phyloP scores from a whole-genome alignment of 2,329 filamentous ascomycete species.

The Penicillium freii region DNA sequence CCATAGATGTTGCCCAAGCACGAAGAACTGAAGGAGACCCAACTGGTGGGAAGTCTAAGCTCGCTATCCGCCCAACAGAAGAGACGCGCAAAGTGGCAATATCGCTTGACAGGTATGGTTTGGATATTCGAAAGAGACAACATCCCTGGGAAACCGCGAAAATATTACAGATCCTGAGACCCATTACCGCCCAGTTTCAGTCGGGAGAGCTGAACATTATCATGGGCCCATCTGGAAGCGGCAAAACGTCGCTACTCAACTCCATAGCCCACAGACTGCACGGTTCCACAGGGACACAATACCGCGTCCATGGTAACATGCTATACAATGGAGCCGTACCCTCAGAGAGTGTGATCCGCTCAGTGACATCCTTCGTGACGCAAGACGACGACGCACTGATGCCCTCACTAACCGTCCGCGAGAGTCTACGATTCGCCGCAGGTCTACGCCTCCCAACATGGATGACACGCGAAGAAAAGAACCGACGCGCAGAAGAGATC shows the following conservation, averaged over 20 bases:
- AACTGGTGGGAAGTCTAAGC: slow-evolving; percentile 69
- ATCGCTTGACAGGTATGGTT: slow-evolving; percentile 61
- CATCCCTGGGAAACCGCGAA: slow-evolving; percentile 47
- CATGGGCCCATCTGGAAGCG: slow-evolving; percentile 76
- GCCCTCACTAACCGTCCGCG: slow-evolving; percentile 71
- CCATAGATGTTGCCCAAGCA: slow-evolving; percentile 67
- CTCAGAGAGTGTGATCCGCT: slow-evolving; percentile 66
- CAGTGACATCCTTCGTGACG: slow-evolving; percentile 72
- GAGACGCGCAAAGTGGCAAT: slow-evolving; percentile 64
- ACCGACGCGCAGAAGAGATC: slow-evolving; percentile 66
- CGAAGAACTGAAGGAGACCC: slow-evolving; percentile 59
- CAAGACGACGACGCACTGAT: slow-evolving; percentile 75
- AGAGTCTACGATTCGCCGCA: slow-evolving; percentile 70
- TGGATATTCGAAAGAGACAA: slow-evolving; percentile 63
- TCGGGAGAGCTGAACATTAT: slow-evolving; percentile 71
- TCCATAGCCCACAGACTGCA: slow-evolving; percentile 68
- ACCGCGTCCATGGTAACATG: slow-evolving; percentile 61
- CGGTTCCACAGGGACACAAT: slow-evolving; percentile 61
- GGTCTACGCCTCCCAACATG: slow-evolving; percentile 67
- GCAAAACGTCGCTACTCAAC: slow-evolving; percentile 73
- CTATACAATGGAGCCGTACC: slow-evolving; percentile 69
- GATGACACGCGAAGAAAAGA: slow-evolving; percentile 68
- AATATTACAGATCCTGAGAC: slow-evolving; percentile 58
- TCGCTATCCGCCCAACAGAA: slow-evolving; percentile 54
- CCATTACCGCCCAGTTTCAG: slow-evolving; percentile 64